Conservation (phyloP, 257 asterid species). For the Solanum acaule region DNA sequence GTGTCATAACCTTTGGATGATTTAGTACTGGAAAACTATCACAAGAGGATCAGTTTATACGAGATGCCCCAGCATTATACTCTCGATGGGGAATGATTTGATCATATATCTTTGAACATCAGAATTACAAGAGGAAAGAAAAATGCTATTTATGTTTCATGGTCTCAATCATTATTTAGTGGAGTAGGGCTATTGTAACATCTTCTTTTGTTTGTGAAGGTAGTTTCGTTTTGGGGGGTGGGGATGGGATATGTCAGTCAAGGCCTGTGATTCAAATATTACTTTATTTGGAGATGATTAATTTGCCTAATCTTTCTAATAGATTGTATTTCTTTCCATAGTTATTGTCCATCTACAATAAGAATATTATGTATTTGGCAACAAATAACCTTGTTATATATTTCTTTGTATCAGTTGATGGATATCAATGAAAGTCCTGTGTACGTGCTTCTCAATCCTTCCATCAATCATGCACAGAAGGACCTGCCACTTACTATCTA, state of each 20-base stretch:
- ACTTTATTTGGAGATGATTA: background rate
- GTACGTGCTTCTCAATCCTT: slow-evolving; percentile 84
- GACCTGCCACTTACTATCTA: slow-evolving; percentile 79
- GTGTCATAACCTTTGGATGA: background rate
- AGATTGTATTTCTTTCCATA: background rate
- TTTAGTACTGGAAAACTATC: background rate
- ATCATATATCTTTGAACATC: background rate
- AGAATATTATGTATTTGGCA: background rate
- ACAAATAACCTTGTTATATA: background rate
- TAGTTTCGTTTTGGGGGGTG: background rate
- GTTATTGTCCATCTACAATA: background rate
- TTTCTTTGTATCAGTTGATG: slow-evolving; percentile 53
- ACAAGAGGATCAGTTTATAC: background rate
- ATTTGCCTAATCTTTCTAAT: background rate
- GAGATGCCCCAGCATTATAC: background rate
- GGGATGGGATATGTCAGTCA: background rate
- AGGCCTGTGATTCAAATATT: background rate
- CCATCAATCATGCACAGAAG: slow-evolving; percentile 84
- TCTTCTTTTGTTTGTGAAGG: background rate
- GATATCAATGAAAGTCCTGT: slow-evolving; percentile 95
- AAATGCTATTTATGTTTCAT: background rate
- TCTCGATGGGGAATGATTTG: background rate
- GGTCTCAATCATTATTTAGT: background rate
- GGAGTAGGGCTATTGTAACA: background rate
- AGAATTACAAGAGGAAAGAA: background rate